phyloP scores from a whole-genome alignment of 169 alveolate genomes.

The Eimeria tenella region DNA sequence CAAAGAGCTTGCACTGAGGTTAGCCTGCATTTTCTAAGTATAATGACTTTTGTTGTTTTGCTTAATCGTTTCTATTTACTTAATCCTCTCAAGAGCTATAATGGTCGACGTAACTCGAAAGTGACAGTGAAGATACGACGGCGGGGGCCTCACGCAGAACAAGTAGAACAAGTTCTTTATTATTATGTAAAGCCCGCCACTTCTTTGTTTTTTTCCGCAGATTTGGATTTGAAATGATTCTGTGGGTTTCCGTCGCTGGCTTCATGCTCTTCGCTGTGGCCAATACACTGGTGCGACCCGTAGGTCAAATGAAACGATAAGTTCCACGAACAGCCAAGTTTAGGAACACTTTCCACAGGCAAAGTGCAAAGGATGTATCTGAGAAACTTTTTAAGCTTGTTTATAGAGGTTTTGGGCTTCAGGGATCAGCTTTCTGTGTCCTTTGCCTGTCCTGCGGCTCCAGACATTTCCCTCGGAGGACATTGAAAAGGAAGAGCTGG shows the following conservation, averaged over 20 bases:
- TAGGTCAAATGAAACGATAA: background rate
- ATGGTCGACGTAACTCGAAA: no score
- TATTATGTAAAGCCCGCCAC: background rate
- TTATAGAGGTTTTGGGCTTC: background rate
- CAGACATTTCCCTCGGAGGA: slow-evolving; percentile 62
- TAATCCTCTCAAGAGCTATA: no score
- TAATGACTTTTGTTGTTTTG: background rate
- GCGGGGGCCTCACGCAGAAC: background rate
- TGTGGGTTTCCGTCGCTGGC: slow-evolving; percentile 82
- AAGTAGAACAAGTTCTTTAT: background rate
- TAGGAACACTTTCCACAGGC: background rate
- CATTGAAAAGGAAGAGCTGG: slow-evolving; percentile 60
- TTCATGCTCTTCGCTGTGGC: slow-evolving; percentile 82
- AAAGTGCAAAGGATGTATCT: no score
- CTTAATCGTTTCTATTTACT: background rate
- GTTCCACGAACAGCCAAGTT: background rate
- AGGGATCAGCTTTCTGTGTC: background rate
- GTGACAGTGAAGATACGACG: background rate
- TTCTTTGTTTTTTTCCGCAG: slow-evolving; percentile 76
- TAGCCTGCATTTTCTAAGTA: background rate
- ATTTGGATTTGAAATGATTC: slow-evolving; percentile 84
- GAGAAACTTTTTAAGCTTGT: no score
- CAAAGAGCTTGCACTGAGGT: slow-evolving; percentile 77
- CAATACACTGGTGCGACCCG: slow-evolving; percentile 80
- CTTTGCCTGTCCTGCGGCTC: background rate